phyloP scores from a whole-genome alignment of 208 protist genomes.

The Tritrichomonas foetus region DNA sequence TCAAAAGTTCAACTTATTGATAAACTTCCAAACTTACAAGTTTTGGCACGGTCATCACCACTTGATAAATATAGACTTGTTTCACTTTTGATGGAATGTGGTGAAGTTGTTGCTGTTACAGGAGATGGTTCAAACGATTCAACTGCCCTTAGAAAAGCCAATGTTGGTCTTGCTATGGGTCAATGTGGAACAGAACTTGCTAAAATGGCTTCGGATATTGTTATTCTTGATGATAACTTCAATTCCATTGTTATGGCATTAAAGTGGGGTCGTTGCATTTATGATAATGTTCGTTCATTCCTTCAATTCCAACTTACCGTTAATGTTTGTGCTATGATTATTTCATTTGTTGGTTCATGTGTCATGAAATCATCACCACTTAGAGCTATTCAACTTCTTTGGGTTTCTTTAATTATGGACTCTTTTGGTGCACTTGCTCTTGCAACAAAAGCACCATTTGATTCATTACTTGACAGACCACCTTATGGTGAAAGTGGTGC shows the following conservation, averaged over 20 bases:
- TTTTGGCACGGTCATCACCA: conserved; percentile 31
- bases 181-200: conserved; percentile 53
- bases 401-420: conserved; percentile 44
- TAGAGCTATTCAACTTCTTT: conserved; percentile 48
- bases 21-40: background rate
- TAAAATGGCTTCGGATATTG: conserved; percentile 48
- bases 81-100: conserved; percentile 4
- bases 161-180: conserved; percentile 91
- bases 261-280: conserved; percentile 53
- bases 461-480: conserved; percentile 22
- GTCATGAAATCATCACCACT: conserved; percentile 41
- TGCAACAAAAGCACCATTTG: conserved; percentile 22
- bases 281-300: conserved; percentile 57
- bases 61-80: conserved; percentile 34
- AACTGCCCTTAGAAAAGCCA: conserved; percentile 69
- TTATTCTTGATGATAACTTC: conserved; percentile 58
- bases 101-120: conserved; percentile 57
- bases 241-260: conserved; percentile 52
- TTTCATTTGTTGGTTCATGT: conserved; percentile 48
- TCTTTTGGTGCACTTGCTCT: conserved; percentile 3
- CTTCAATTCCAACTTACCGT: conserved; percentile 55
- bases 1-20: conserved; percentile 28
- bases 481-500: background rate
- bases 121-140: conserved; percentile 80
- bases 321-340: conserved; percentile 46